Evolutionary conservation across 495 filamentous ascomycete species (phyloP), one percentile per base, ranked within the genome.

Genomic region (Podospora pseudopauciseta): DNA sequence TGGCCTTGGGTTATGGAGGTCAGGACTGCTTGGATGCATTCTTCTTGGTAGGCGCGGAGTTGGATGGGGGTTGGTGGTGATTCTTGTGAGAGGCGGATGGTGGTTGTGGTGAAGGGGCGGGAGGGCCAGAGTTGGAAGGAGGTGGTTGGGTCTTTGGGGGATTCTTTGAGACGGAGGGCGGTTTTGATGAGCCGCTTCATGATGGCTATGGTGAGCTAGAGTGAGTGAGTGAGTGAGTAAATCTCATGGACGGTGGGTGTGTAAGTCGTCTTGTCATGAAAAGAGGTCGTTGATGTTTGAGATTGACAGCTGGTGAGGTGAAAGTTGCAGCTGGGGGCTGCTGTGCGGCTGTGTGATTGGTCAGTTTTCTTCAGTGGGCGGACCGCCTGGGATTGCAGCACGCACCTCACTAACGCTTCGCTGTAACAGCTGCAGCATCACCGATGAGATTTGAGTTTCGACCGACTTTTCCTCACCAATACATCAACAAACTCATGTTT

Each of bases 21-120:
- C 16, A 98, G 79, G 11, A 99, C 91, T 0, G 94, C 86, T 72
- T 94, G 88, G 66, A 99, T 96, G 76, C 93, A 93, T 82, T 94
- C 92, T 80, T 94, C 90, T 72, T 94, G 91, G 72, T 94, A 94
- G 66, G 88, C 77, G 63, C 92, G 89, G 49, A 95, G 85, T 62
- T 80, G 82, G 58, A 93, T 82, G 39, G 59, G 20, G 16, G 27
- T 13, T 39, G 61, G 20, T 44, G 27, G 3, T 39, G 61, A 5
- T 63, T 63, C 26, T 19, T 27, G 7, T 39, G 30, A 32, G 30
- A 32, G 61, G 6, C n/a, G 61, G 16, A 2, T 18, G n/a, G 30
- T 26, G n/a, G 27, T 19, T 7, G 11, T 18, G 34, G 61, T 19
- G 32, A 20, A 19, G 28, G 27, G 16, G 16, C 26, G 59, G 7